phyloP scores from a whole-genome alignment of 345 rosid genomes.

The Dipteronia sinensis region DNA sequence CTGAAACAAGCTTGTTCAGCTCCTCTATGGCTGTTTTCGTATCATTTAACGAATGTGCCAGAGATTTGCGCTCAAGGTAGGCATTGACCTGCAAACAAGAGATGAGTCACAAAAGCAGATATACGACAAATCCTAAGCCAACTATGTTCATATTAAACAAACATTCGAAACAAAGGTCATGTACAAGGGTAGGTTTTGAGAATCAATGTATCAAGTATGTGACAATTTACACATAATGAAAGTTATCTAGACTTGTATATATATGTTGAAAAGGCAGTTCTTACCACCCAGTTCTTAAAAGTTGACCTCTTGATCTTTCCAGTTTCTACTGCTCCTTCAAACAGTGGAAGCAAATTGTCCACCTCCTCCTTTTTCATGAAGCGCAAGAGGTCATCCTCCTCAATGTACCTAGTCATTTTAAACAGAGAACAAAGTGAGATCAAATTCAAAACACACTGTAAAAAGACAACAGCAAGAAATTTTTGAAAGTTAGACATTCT shows the following conservation, averaged over 20 bases:
- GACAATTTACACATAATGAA: neutral
- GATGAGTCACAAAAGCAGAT: neutral
- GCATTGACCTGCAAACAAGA: constrained; percentile 52
- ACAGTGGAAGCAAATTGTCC: constrained; percentile 47
- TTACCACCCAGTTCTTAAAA: constrained; percentile 69
- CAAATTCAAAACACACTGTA: neutral
- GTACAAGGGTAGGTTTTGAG: neutral
- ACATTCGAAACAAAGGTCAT: neutral
- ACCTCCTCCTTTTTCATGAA: constrained; percentile 66
- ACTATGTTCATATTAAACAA: neutral
- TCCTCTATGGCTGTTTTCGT: constrained; percentile 74
- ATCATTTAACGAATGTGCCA: constrained; percentile 63
- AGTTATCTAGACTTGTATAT: neutral
- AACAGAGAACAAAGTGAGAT: constrained; percentile 9
- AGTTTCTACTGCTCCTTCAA: constrained; percentile 57
- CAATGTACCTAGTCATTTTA: constrained; percentile 46
- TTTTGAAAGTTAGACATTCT: constrained; percentile 24
- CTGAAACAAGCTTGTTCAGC: constrained; percentile 59
- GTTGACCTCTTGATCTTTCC: constrained; percentile 60
- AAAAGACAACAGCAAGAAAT: neutral
- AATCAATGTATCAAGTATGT: neutral
- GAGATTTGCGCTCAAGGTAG: constrained; percentile 56
- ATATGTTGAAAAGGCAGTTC: constrained; percentile 2
- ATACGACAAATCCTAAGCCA: neutral
- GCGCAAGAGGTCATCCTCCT: constrained; percentile 67